Conservation (phyloP, 805 yeast genomes). For the Wickerhamomyces kurtzmanii region DNA sequence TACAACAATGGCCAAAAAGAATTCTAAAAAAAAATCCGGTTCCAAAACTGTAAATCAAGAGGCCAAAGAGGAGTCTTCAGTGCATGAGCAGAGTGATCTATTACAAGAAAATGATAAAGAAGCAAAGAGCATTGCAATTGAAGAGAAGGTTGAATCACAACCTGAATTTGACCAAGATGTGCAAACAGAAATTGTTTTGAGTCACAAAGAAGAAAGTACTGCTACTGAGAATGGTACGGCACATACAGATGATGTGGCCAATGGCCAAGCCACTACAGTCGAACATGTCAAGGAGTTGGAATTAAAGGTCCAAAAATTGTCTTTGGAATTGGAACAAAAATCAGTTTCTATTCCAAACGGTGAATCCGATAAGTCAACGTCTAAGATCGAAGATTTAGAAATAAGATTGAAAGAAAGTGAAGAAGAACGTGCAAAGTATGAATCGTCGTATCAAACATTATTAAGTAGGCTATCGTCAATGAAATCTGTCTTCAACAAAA, state of each 20-base stretch:
- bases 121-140: slow-evolving; percentile 2
- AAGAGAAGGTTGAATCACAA: slow-evolving; percentile 4
- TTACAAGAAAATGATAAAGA: slow-evolving; percentile 3
- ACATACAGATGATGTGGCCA: neutral
- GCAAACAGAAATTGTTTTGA: neutral
- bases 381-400: slow-evolving; percentile 12
- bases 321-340: slow-evolving; percentile 3
- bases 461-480: slow-evolving; percentile 58
- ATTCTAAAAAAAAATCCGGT: too few species aligned
- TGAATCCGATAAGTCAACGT: neutral
- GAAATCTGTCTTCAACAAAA: slow-evolving; percentile 63
- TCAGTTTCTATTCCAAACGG: slow-evolving; percentile 1
- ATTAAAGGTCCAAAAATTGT: slow-evolving; percentile 5
- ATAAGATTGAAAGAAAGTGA: slow-evolving; percentile 24
- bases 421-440: slow-evolving; percentile 46
- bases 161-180: slow-evolving; percentile 5
- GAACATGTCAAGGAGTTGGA: too few species aligned
- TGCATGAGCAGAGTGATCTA: too few species aligned
- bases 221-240: slow-evolving; percentile 1
- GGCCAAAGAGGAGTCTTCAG: too few species aligned
- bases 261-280: neutral
- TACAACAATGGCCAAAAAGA: too few species aligned
- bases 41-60: slow-evolving; percentile 7
- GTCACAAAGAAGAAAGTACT: slow-evolving; percentile 2
- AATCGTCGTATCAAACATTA: slow-evolving; percentile 51